phyloP scores from a whole-genome alignment of 2,329 filamentous ascomycete genomes.

The Neopestalotiopsis sp. region DNA sequence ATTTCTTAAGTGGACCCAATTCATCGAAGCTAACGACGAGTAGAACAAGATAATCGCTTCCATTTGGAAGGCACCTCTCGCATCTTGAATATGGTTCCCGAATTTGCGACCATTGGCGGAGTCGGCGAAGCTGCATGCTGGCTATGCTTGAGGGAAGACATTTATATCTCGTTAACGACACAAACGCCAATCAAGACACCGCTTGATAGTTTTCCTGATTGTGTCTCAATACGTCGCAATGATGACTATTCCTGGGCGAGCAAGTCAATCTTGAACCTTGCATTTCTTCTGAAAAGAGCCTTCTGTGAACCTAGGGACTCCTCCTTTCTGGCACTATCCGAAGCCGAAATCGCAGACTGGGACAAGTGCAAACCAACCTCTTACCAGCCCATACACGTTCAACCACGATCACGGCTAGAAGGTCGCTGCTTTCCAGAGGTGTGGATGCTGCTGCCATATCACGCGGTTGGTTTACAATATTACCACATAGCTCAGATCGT shows the following conservation, averaged over 20 bases:
- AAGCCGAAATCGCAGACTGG: slow-evolving; percentile 9
- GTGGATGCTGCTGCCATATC: slow-evolving; percentile 5
- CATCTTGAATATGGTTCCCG: slow-evolving; percentile 12
- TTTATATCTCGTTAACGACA: slow-evolving; percentile 5
- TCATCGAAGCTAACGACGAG: background rate
- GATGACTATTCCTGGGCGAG: slow-evolving; percentile 13
- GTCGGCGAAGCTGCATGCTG: slow-evolving; percentile 12
- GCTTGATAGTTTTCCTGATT: slow-evolving; percentile 7
- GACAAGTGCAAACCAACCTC: slow-evolving; percentile 4
- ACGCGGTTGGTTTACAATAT: slow-evolving; percentile 12
- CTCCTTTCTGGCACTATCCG: background rate
- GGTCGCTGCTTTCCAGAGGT: slow-evolving; percentile 8
- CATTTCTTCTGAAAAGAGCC: slow-evolving; percentile 1
- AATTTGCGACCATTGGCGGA: slow-evolving; percentile 5
- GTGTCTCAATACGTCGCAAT: slow-evolving; percentile 7
- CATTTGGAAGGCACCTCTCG: slow-evolving; percentile 9
- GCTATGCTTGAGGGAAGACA: slow-evolving; percentile 11
- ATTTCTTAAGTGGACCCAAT: background rate
- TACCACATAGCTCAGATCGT: slow-evolving; percentile 15
- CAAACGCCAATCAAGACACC: slow-evolving; percentile 10
- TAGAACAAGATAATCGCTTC: slow-evolving; percentile 13
- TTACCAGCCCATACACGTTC: slow-evolving; percentile 1
- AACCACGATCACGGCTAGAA: background rate
- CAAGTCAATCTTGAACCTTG: slow-evolving; percentile 11
- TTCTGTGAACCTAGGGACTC: slow-evolving; percentile 5